Conservation (phyloP, 345 rosid genomes). For the Brassica rapa region DNA sequence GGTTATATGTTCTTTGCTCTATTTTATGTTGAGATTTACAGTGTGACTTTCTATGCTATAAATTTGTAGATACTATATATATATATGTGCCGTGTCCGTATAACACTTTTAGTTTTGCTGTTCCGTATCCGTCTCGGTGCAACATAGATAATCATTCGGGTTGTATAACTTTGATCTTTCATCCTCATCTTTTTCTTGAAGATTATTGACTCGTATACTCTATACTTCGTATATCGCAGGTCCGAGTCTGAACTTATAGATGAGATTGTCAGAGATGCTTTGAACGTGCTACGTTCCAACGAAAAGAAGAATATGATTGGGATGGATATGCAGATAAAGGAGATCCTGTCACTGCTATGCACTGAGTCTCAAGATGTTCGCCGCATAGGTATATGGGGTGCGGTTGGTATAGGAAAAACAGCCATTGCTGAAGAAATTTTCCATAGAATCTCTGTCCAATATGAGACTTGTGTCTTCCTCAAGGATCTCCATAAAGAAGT, state of each 20-base stretch:
- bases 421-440: slow-evolving; percentile 46
- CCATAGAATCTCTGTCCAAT: slow-evolving; percentile 37
- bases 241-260: slow-evolving; percentile 36
- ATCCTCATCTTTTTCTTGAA: not conserved
- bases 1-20: no score
- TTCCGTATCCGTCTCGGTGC: not conserved
- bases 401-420: slow-evolving; percentile 58
- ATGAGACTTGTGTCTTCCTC: slow-evolving; percentile 46
- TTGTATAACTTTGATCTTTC: not conserved
- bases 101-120: not conserved
- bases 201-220: not conserved
- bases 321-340: slow-evolving; percentile 19
- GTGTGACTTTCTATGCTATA: no score
- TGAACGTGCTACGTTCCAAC: not conserved
- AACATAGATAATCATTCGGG: not conserved
- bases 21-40: no score
- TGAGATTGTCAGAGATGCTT: slow-evolving; percentile 30
- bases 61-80: no score
- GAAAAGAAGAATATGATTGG: slow-evolving; percentile 22
- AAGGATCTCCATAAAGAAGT: slow-evolving; percentile 39
- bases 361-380: slow-evolving; percentile 25
- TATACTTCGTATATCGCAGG: slow-evolving; percentile 3
- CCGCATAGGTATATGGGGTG: slow-evolving; percentile 50
- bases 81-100: no score
- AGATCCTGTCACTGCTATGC: slow-evolving; percentile 29